These are phyloP conservation scores for Groenewaldozyma salmanticensis DNA, from an alignment of 805 yeast genomes.

Conservation along the genomic window DNA sequence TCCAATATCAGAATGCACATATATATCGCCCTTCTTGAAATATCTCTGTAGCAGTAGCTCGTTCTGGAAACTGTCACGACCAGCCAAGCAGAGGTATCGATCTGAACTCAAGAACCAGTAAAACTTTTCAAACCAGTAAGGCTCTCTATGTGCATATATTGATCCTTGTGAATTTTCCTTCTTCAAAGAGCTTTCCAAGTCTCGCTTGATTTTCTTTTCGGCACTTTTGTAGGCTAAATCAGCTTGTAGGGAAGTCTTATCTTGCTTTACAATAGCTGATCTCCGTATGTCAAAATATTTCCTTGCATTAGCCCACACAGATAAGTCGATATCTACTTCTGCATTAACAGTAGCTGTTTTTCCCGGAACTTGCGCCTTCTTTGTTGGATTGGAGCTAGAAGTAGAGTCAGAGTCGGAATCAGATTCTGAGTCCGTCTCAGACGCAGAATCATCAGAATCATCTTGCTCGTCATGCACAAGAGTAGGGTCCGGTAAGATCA, in stretches of 20 bases:
- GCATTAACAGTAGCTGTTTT: constrained; percentile 33
- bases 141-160: constrained; percentile 54
- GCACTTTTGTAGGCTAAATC: constrained; percentile 73
- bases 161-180: constrained; percentile 38
- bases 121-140: constrained; percentile 89
- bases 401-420: constrained; percentile 25
- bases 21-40: constrained; percentile 60
- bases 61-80: constrained; percentile 69
- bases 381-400: constrained; percentile 6
- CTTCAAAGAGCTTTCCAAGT: constrained; percentile 50
- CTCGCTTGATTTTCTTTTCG: constrained; percentile 64
- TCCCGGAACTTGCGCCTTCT: not conserved
- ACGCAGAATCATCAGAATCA: constrained; percentile 30
- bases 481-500: constrained; percentile 42
- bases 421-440: constrained; percentile 22
- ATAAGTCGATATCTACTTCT: constrained; percentile 54
- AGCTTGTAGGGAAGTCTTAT: constrained; percentile 70
- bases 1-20: constrained; percentile 65
- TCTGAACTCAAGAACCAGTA: constrained; percentile 91
- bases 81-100: constrained; percentile 77
- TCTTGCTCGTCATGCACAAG: constrained; percentile 27
- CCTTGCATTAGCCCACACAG: constrained; percentile 86
- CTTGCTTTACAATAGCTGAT: constrained; percentile 65
- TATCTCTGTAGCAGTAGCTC: constrained; percentile 75
- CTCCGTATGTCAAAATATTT: constrained; percentile 70